Evolutionary conservation across 148 eudicot species (phyloP).

Genomic region (Persicaria maculosa): DNA sequence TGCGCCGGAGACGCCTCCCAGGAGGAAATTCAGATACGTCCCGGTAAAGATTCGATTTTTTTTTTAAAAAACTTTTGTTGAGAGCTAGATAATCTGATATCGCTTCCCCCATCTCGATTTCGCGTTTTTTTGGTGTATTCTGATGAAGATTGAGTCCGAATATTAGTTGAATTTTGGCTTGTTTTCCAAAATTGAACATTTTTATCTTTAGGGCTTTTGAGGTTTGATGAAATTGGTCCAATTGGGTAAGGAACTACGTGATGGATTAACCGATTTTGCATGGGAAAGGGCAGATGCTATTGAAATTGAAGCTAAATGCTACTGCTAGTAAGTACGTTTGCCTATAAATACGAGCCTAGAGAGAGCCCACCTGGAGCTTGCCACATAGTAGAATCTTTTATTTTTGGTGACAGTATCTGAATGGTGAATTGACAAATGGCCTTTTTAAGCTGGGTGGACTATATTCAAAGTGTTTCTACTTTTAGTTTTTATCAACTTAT

Average conservation of each 20-base stretch:
- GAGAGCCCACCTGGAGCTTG: neutral
- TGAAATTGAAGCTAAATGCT: neutral
- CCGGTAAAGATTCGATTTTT: conserved; percentile 45
- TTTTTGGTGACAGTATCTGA: neutral
- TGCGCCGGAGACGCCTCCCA: conserved; percentile 38
- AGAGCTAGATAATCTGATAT: neutral
- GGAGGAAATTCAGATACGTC: conserved; percentile 59
- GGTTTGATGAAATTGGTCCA: neutral
- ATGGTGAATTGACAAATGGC: neutral
- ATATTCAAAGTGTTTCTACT: conserved; percentile 5
- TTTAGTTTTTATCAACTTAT: neutral
- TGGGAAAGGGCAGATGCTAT: neutral
- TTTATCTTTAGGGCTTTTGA: neutral
- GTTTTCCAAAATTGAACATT: neutral
- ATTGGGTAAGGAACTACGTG: neutral
- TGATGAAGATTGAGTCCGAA: neutral
- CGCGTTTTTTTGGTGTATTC: neutral
- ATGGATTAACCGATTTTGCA: neutral
- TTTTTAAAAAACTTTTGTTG: neutral
- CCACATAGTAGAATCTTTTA: neutral
- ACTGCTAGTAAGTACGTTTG: neutral
- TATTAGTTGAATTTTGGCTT: neutral
- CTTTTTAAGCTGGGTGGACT: neutral
- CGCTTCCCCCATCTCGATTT: neutral
- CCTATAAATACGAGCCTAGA: conserved; percentile 1